Percentiles rank a stretch among this genome's conserved stretches.
These are phyloP conservation scores for Cicer judaicum DNA, from an alignment of 306 rosid species.

Conservation along the genomic window DNA sequence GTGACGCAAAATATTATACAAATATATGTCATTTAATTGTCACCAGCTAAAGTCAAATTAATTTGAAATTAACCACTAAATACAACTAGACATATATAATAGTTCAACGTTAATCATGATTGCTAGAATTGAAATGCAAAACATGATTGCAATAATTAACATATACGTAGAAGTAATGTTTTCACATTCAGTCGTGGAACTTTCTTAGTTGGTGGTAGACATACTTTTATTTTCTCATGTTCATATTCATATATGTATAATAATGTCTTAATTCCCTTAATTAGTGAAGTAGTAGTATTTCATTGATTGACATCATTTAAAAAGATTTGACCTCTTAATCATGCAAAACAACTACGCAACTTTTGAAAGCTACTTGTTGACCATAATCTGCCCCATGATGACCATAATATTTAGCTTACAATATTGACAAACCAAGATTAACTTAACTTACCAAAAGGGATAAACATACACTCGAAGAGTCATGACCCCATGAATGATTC, in stretches of 20 bases:
- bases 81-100: neutral
- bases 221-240: no score
- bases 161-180: no score
- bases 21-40: neutral
- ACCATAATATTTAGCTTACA: slow-evolving; percentile 37
- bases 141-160: no score
- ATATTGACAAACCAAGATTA: slow-evolving; percentile 40
- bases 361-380: slow-evolving; percentile 23
- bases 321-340: slow-evolving; percentile 15
- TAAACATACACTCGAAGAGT: neutral
- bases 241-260: no score
- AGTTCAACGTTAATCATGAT: slow-evolving; percentile 18
- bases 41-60: neutral
- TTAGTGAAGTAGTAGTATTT: neutral
- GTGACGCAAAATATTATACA: neutral
- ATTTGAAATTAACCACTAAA: neutral
- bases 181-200: no score
- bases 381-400: neutral
- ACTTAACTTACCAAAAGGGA: neutral
- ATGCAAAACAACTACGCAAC: slow-evolving; percentile 35
- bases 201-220: no score
- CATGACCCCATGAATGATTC: slow-evolving; percentile 3
- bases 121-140: neutral
- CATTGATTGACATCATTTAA: slow-evolving; percentile 1
- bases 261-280: no score